These are phyloP conservation scores for Ramularia collo-cygni DNA, from an alignment of 2,329 filamentous ascomycete genomes.

Conservation along the genomic window DNA sequence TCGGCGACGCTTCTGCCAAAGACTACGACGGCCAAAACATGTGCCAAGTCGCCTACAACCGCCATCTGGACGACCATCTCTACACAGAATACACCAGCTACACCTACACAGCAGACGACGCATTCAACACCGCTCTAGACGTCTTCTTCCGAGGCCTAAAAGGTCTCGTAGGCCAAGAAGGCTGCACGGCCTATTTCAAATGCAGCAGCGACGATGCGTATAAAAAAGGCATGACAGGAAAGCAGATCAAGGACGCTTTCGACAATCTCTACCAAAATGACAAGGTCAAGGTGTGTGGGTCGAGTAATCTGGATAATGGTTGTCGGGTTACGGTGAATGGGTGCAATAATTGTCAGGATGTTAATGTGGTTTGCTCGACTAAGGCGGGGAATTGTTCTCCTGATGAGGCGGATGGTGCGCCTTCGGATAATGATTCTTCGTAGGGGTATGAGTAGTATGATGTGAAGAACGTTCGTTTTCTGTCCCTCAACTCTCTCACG, in stretches of 20 bases:
- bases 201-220: background rate
- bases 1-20: background rate
- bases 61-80: background rate
- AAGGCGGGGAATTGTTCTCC: background rate
- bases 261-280: background rate
- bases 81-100: slow-evolving; percentile 1
- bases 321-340: slow-evolving; percentile 1
- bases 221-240: background rate
- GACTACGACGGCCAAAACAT: background rate
- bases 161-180: background rate
- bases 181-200: background rate
- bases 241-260: slow-evolving; percentile 1
- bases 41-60: background rate
- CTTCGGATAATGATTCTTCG: too few relatives aligned
- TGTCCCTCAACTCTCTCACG: too few relatives aligned
- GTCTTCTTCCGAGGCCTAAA: background rate
- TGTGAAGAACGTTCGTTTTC: too few relatives aligned
- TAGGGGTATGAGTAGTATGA: too few relatives aligned
- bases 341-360: background rate
- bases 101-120: background rate
- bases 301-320: background rate
- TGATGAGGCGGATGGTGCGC: too few relatives aligned
- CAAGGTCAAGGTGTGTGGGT: slow-evolving; percentile 1
- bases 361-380: background rate
- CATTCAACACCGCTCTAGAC: background rate